Conservation (phyloP, 2,329 filamentous ascomycete genomes). For the Chlorencoelia australis region DNA sequence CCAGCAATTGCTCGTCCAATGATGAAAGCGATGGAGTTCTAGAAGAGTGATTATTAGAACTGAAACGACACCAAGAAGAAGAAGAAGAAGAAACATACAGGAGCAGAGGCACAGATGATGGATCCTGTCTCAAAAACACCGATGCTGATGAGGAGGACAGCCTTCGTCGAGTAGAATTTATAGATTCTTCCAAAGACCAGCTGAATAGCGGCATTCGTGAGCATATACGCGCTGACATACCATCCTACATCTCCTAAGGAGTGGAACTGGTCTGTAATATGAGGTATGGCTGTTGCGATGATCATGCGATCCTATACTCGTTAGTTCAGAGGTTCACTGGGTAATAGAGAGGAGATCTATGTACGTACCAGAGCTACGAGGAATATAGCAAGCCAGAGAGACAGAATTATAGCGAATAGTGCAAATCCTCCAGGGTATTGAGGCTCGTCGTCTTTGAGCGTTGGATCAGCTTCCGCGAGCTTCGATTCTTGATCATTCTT, state of each 20-base stretch:
- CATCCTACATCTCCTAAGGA: constrained; percentile 39
- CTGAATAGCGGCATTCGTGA: constrained; percentile 33
- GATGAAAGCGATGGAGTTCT: constrained; percentile 33
- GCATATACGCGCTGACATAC: constrained; percentile 48
- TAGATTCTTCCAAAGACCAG: constrained; percentile 27
- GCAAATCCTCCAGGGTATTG: constrained; percentile 23
- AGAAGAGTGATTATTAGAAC: no score
- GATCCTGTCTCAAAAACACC: constrained; percentile 30
- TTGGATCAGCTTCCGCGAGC: background rate
- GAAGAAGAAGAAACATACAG: no score
- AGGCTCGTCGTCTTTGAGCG: constrained; percentile 12
- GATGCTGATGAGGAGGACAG: constrained; percentile 25
- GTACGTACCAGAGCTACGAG: constrained; percentile 28
- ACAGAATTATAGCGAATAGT: constrained; percentile 35
- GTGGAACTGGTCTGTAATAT: constrained; percentile 43
- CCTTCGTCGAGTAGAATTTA: constrained; percentile 28
- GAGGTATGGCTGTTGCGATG: constrained; percentile 42
- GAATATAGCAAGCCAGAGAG: constrained; percentile 38
- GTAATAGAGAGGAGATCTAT: constrained; percentile 1
- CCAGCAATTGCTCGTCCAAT: constrained; percentile 35
- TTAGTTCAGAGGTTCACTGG: background rate
- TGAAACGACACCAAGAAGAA: constrained; percentile 17
- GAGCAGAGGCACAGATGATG: constrained; percentile 25
- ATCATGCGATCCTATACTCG: background rate
- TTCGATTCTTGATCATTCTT: no score